Base-by-base conservation (phyloP, 2,329 filamentous ascomycete species). In the Cladobotryum mycophilum region DNA sequence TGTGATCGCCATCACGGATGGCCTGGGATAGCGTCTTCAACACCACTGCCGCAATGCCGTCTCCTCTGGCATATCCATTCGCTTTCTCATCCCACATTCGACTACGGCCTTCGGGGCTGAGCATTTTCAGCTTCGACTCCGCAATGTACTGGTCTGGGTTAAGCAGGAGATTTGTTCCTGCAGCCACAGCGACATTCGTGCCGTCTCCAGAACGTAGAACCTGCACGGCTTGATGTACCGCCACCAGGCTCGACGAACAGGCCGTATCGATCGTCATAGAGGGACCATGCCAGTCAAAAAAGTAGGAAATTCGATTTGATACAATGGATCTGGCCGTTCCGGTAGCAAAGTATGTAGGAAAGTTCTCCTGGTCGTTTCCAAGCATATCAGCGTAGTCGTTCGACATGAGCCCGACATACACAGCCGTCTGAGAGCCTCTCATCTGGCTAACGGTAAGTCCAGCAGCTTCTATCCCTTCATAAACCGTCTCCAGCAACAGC, bases 201-300 rank as follows among this genome's bases (percentile, higher is more conserved):
- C 15, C 13, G 7, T 51, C 48, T 3, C 71, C 68, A 7, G 22
- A 13, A 11, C 55, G 45, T 9, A 60, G 41, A 4, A 30, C 22
- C 40, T 56, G 15, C 35, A 56, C 41, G 69, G 76, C 43, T 12
- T 72, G 63, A 53, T 79, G 72, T 0, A 79, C 59, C 0, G 73
- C 74, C 1, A 74, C 66, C 2, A 78, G 58, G 42, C 69, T 72
- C n/a, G 70, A 69, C 0, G 75, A 78, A 52, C 76, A 80, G 0
- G 72, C 76, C 0, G 76, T 79, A 48, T 79, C 74, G 2, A 79
- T 64, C 1, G 74, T 76, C 56, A 76, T 63, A 5, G 69, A 73
- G 0, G 76, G 71, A 0, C 75, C 75, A 7, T 58, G 56, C 50
- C 76, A 68, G 56, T 78, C 67, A 53, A 72, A 76, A 45, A 70